Conservation (phyloP, 2,329 filamentous ascomycete genomes). For the Fusarium musae region DNA sequence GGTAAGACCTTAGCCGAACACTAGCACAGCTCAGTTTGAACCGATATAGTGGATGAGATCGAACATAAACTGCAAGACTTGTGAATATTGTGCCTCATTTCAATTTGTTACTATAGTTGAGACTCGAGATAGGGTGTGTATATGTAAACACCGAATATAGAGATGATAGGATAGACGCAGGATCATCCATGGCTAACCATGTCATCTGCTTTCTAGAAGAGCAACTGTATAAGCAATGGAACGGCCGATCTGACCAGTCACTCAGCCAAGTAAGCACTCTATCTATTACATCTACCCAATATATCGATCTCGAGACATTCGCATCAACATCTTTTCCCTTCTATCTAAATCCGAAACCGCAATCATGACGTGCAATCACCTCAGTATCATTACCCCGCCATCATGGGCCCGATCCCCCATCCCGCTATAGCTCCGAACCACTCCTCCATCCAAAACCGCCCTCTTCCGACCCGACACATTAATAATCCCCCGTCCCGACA, state of each 20-base stretch:
- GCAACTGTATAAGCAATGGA: not conserved
- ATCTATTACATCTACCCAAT: not conserved
- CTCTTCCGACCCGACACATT: conserved; percentile 5
- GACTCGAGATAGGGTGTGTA: not conserved
- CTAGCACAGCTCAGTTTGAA: not conserved
- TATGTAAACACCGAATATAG: no score
- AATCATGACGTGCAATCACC: conserved; percentile 15
- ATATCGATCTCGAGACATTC: no score
- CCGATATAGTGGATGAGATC: rapidly evolving
- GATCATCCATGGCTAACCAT: rapidly evolving
- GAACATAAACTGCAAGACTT: rapidly evolving
- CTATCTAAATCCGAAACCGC: not conserved
- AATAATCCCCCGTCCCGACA: not conserved
- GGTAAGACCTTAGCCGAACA: not conserved
- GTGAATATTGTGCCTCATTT: not conserved
- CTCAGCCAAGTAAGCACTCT: not conserved
- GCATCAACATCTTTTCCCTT: not conserved
- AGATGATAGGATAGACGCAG: not conserved
- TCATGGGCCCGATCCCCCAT: conserved; percentile 29
- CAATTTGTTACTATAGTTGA: rapidly evolving
- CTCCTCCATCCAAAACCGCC: conserved; percentile 6
- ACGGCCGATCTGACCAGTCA: not conserved
- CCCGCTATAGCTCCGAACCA: not conserved
- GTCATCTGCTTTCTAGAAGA: not conserved
- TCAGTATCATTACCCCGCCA: conserved; percentile 40